Evolutionary conservation across 345 rosid genomes (phyloP), one percentile per base, ranked within the genome.

Genomic region (Salix exigua): DNA sequence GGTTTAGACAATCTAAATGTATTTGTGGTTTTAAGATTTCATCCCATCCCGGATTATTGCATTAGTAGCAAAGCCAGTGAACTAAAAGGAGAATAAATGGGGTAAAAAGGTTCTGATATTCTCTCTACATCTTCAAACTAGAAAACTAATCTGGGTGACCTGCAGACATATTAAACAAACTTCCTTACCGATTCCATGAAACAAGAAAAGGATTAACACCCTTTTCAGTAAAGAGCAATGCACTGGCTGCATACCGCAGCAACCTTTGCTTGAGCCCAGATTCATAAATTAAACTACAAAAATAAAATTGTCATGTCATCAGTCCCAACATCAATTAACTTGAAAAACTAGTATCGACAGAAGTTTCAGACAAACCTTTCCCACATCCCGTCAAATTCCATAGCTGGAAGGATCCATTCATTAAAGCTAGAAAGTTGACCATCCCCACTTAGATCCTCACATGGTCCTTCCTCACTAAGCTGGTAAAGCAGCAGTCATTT

Each of bases 331-430:
- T 46, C 64, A 69, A 72, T 8, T 4, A 38, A 66, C 63, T 37
- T 65, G 69, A 30, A 58, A 31, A 23, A 66, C 14, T 7, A 78
- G 51, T 33, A 74, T 63, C 17, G 74, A 35, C 7, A 33, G 40
- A 48, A 73, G 67, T 35, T 60, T 23, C 61, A 79, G 46, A 83
- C 83, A 83, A 60, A 96, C 99, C 99, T 96, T 84, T 96, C 98
- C 98, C 99, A 96, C 95, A 96, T 83, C 85, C 99, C 98, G 85
- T 96, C 96, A 83, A 93, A 96, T 83, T 96, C 99, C 85, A 86
- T 91, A 18, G 97, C 98, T 28, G 99, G 99, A 74, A 96, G 89
- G 79, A 91, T 90, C 99, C 99, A 96, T 82, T 93, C 99, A 68
- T 91, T 90, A 83, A 96, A 96, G 85, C 91, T 96, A 74, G 99